Conservation (phyloP, 768 basidiomycete species). For the Amylocystis lapponica region DNA sequence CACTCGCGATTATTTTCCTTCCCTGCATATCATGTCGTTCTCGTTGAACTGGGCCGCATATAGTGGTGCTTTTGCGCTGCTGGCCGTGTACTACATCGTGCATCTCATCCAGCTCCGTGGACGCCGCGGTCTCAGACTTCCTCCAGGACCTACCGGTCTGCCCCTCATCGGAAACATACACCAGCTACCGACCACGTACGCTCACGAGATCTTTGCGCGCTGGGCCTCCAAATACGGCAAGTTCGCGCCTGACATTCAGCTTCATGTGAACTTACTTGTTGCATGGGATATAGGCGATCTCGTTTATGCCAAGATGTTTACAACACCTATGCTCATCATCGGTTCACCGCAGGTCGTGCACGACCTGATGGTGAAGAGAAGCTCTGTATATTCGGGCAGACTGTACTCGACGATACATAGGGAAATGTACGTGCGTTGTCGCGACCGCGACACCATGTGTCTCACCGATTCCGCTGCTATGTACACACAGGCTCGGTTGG, state of each 20-base stretch:
- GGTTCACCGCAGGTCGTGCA: conserved; percentile 5
- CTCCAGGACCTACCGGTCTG: conserved; percentile 4
- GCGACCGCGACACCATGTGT: not conserved
- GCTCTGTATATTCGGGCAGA: conserved; percentile 15
- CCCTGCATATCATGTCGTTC: too few species aligned
- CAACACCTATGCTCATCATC: conserved; percentile 8
- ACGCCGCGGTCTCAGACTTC: too few species aligned
- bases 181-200: not conserved
- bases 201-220: not conserved
- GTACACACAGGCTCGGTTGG: conserved; percentile 1
- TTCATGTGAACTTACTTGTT: too few species aligned
- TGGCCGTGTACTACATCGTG: too few species aligned
- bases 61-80: too few species aligned
- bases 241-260: not conserved
- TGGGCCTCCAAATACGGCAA: conserved; percentile 1
- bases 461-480: not conserved
- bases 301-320: conserved; percentile 10
- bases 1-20: too few species aligned
- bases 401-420: not conserved
- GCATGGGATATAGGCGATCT: conserved; percentile 20
- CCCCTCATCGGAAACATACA: conserved; percentile 6
- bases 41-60: too few species aligned
- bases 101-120: too few species aligned
- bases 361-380: conserved; percentile 18
- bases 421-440: conserved; percentile 13